A percentile compares a stretch with the other conserved stretches of the same genome.
phyloP scores from a whole-genome alignment of 1,284 basidiomycete genomes.

The Apiotrichum porosum region DNA sequence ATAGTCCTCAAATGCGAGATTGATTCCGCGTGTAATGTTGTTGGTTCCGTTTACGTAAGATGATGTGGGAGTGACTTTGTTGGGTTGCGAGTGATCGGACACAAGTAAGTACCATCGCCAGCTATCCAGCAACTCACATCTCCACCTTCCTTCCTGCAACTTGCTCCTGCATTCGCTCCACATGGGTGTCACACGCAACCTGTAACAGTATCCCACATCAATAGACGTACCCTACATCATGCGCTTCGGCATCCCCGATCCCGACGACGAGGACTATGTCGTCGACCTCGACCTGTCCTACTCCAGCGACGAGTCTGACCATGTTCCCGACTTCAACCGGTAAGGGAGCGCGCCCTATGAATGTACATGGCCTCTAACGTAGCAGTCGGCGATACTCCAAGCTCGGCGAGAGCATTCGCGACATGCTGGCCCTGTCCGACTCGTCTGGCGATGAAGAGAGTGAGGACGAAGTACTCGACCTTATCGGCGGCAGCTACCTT shows the following conservation, averaged over 20 bases:
- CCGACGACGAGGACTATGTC: conserved; percentile 21
- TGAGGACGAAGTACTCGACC: conserved; percentile 31
- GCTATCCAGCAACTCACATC: no score
- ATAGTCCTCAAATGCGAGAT: no score
- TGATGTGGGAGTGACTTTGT: no score
- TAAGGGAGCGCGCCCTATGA: background rate
- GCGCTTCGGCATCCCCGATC: conserved; percentile 30
- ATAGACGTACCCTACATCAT: conserved; percentile 9
- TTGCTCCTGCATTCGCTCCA: no score
- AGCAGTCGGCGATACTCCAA: conserved; percentile 2
- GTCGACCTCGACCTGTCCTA: conserved; percentile 13
- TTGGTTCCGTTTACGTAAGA: no score
- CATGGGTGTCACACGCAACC: no score
- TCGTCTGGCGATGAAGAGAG: conserved; percentile 22
- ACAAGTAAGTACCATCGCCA: no score
- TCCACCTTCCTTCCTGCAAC: no score
- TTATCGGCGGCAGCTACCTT: conserved; percentile 1
- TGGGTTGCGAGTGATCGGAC: no score
- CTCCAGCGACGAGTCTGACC: conserved; percentile 11
- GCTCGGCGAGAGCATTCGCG: conserved; percentile 23
- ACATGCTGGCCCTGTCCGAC: conserved; percentile 21
- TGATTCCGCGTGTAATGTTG: no score
- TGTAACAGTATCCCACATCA: background rate
- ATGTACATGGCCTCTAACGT: background rate
- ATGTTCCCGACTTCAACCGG: conserved; percentile 6